Conservation (phyloP, 2,329 filamentous ascomycete species). For the Cordyceps fumosorosea region DNA sequence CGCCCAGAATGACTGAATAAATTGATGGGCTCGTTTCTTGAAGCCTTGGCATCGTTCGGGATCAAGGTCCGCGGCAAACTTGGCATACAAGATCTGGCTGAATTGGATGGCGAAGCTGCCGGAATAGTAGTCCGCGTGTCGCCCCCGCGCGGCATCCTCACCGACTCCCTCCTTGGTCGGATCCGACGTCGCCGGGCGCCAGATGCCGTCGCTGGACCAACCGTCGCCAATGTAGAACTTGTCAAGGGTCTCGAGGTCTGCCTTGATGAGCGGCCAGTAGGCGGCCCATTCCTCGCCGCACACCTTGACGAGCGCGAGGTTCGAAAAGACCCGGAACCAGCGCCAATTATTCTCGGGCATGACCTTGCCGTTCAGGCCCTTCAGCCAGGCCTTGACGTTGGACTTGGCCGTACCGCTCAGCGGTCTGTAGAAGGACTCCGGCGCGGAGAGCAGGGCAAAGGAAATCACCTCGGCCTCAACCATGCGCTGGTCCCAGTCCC, state of each 20-base stretch:
- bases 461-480: slow-evolving; percentile 47
- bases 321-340: slow-evolving; percentile 46
- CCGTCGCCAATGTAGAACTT: slow-evolving; percentile 38
- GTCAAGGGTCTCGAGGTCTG: slow-evolving; percentile 38
- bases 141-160: slow-evolving; percentile 17
- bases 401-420: slow-evolving; percentile 23
- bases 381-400: slow-evolving; percentile 36
- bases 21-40: slow-evolving; percentile 31
- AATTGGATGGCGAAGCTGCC: slow-evolving; percentile 49
- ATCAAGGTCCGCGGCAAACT: slow-evolving; percentile 36
- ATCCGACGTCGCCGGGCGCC: slow-evolving; percentile 24
- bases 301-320: slow-evolving; percentile 37
- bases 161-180: slow-evolving; percentile 13
- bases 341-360: slow-evolving; percentile 46
- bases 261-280: slow-evolving; percentile 30
- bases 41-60: slow-evolving; percentile 29
- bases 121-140: slow-evolving; percentile 46
- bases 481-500: slow-evolving; percentile 44
- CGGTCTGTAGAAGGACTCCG: slow-evolving; percentile 27
- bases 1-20: slow-evolving; percentile 36
- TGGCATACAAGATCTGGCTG: slow-evolving; percentile 39
- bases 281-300: slow-evolving; percentile 30
- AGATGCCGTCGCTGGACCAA: slow-evolving; percentile 42
- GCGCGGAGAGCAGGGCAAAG: slow-evolving; percentile 39
- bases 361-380: slow-evolving; percentile 34